phyloP scores from a whole-genome alignment of 352 stramenopile genomes.

The Phytopythium ostracodes region DNA sequence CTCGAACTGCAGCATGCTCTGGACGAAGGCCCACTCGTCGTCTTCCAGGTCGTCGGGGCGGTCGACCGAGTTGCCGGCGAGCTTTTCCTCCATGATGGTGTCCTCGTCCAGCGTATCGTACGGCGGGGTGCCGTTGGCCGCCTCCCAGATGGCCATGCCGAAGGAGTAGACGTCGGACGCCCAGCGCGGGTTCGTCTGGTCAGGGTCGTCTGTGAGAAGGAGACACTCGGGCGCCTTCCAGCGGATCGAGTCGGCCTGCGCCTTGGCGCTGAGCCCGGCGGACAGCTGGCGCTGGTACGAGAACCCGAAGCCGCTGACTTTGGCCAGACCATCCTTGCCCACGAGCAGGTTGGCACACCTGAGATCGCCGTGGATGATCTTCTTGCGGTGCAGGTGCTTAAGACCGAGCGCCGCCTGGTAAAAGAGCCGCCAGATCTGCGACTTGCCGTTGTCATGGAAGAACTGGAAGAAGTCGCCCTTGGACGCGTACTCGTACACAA shows the following conservation, averaged over 20 bases:
- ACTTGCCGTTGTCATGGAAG: constrained; percentile 17
- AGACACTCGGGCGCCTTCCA: constrained; percentile 26
- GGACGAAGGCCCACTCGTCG: constrained; percentile 15
- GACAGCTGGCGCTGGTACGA: constrained; percentile 14
- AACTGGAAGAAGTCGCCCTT: constrained; percentile 34
- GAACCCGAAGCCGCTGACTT: constrained; percentile 23
- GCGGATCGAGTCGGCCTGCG: constrained; percentile 10
- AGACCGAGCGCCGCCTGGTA: constrained; percentile 47
- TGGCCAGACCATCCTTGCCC: constrained; percentile 16
- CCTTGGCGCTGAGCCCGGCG: constrained; percentile 9
- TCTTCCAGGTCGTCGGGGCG: constrained; percentile 13
- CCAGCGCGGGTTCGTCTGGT: not conserved
- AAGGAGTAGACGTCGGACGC: constrained; percentile 21
- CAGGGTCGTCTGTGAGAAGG: not conserved
- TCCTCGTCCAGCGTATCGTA: constrained; percentile 26
- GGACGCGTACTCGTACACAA: constrained; percentile 36
- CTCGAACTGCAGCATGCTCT: constrained; percentile 7
- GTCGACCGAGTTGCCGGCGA: not conserved
- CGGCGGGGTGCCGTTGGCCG: constrained; percentile 20
- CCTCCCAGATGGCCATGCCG: constrained; percentile 42
- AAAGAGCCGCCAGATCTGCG: constrained; percentile 15
- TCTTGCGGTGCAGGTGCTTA: constrained; percentile 49
- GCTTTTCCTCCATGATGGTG: constrained; percentile 19
- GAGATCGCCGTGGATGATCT: constrained; percentile 71
- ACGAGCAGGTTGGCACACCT: constrained; percentile 36